Evolutionary conservation across 768 basidiomycete species (phyloP).

Genomic region (Boletus sensibilis): DNA sequence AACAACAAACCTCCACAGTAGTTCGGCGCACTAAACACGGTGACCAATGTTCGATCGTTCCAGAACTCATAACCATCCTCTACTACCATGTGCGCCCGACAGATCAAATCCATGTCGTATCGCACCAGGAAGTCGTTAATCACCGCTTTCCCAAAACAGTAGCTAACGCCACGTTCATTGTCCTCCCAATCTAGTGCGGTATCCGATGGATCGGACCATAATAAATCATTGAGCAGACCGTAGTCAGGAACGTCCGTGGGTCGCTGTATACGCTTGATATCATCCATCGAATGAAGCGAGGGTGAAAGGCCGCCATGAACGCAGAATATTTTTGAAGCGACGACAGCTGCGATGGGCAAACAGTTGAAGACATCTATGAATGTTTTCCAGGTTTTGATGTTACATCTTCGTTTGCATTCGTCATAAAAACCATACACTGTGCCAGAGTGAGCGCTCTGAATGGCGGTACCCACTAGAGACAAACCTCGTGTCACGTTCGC

Average conservation of each 20-base stretch:
- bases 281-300: conserved; percentile 93
- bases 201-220: conserved; percentile 99
- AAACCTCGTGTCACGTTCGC: conserved; percentile 97
- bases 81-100: conserved; percentile 99
- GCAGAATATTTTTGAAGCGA: conserved; percentile 99
- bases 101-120: conserved; percentile 99
- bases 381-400: conserved; percentile 99
- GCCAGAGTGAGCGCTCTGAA: conserved; percentile 15
- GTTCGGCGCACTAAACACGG: conserved; percentile 97
- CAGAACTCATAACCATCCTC: conserved; percentile 99
- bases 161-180: conserved; percentile 97
- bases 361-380: conserved; percentile 99
- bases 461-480: conserved; percentile 27
- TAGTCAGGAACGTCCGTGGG: conserved; percentile 99
- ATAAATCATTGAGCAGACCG: conserved; percentile 91
- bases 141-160: conserved; percentile 97
- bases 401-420: conserved; percentile 99
- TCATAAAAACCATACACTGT: conserved; percentile 99
- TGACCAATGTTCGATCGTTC: conserved; percentile 97
- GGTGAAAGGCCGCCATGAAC: conserved; percentile 96
- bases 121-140: conserved; percentile 94
- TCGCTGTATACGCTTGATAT: conserved; percentile 95
- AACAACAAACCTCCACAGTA: conserved; percentile 83
- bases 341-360: conserved; percentile 96
- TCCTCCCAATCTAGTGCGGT: conserved; percentile 99